phyloP scores from a whole-genome alignment of 1,284 basidiomycete species.

The Fomes fomentarius region DNA sequence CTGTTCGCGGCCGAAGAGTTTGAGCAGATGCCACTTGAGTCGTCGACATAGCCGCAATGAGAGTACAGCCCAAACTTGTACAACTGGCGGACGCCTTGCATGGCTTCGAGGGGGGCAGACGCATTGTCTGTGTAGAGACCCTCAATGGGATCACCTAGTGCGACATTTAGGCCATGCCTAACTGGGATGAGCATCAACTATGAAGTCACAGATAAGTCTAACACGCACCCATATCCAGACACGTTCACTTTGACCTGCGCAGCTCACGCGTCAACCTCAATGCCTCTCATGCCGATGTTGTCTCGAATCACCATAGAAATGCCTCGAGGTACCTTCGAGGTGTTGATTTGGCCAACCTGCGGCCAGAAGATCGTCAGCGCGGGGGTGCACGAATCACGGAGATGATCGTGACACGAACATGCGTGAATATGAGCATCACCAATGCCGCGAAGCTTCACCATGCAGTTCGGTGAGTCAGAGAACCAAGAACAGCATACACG shows the following conservation, averaged over 20 bases:
- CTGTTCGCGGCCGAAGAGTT: conserved; percentile 59
- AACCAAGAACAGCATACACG: conserved; percentile 3
- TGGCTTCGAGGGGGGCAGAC: conserved; percentile 58
- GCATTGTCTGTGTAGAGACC: conserved; percentile 73
- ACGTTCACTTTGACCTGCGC: conserved; percentile 68
- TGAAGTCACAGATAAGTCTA: conserved; percentile 6
- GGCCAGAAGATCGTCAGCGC: conserved; percentile 15
- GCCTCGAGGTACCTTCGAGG: conserved; percentile 66
- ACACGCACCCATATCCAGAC: conserved; percentile 65
- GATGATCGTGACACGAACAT: conserved; percentile 50
- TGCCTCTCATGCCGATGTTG: conserved; percentile 18
- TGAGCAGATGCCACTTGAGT: conserved; percentile 63
- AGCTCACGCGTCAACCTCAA: conserved; percentile 23
- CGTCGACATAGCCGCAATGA: conserved; percentile 71
- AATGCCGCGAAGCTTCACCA: conserved; percentile 60
- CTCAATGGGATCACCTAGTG: conserved; percentile 59
- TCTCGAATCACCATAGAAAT: conserved; percentile 65
- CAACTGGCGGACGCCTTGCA: conserved; percentile 64
- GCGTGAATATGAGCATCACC: conserved; percentile 76
- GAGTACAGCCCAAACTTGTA: conserved; percentile 82
- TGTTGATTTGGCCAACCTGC: conserved; percentile 79
- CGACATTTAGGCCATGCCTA: conserved; percentile 54
- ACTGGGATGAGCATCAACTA: conserved; percentile 11
- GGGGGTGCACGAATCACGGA: conserved; percentile 26
- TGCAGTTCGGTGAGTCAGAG: conserved; percentile 28